Evolutionary conservation across 768 basidiomycete species (phyloP), one percentile per base, ranked within the genome.

Genomic region (Podaxis sp.): DNA sequence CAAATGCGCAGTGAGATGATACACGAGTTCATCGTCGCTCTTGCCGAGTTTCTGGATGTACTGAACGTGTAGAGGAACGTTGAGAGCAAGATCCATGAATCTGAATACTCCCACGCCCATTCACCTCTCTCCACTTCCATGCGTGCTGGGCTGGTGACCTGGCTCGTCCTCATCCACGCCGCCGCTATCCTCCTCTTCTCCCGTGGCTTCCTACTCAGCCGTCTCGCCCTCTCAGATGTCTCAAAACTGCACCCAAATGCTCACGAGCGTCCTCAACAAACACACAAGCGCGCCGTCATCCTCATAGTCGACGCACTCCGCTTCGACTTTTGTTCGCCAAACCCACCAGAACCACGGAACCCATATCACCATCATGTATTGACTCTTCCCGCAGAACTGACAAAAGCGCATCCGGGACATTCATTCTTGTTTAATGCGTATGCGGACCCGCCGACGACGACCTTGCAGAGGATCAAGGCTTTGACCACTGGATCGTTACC

Each of bases 401-500:
- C 91, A 0, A 75, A 77, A 0, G 68, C 75, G 1, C 74, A 82
- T 15, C 96, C 97, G 0, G 71, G 77, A 41, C 83, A 88, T 57
- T 96, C 95, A 0, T 86, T 96, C 73, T 78, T 98, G 49, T 94
- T 93, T 74, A 91, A 98, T 70, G 82, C 93, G 2, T 88, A 92
- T 74, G 86, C 94, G 3, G 96, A 99, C 69, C 96, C 97, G 0
- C 97, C 97, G 0, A 99, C 97, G 0, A 86, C 94, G 0, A 98
- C 96, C 0, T 82, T 98, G 41, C 97, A 98, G 72, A 85, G 97
- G 2, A 88, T 99, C 67, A 99, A 99, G 69, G 97, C 89, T 0
- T 77, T 99, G 46, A 97, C 94, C 0, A 98, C 97, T 0, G 97
- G 96, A 8, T 95, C 94, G 0, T 77, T 99, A 8, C 96, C 96